Conservation (phyloP, 805 yeast species). For the Hanseniaspora osmophila region DNA sequence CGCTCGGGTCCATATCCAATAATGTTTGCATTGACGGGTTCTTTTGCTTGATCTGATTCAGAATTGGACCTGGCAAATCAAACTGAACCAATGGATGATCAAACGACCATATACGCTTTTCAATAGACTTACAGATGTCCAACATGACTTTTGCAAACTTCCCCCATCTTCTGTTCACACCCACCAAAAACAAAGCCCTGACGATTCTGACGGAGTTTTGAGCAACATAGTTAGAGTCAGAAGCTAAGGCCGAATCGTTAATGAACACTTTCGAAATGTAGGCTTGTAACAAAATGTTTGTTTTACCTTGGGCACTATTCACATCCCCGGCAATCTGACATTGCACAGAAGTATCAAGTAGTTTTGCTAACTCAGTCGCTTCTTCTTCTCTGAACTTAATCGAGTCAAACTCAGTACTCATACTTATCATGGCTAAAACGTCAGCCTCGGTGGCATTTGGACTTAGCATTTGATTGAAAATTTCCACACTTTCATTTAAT, state of each 20-base stretch:
- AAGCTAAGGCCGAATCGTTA: constrained; percentile 65
- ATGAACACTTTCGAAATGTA: constrained; percentile 64
- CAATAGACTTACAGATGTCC: constrained; percentile 75
- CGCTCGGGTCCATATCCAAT: constrained; percentile 58
- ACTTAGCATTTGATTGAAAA: constrained; percentile 71
- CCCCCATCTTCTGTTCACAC: constrained; percentile 88
- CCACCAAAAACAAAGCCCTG: constrained; percentile 77
- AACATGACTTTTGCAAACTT: constrained; percentile 57
- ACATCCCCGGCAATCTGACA: constrained; percentile 73
- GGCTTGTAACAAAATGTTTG: constrained; percentile 77
- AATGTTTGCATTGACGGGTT: constrained; percentile 57
- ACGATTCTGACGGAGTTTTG: constrained; percentile 90
- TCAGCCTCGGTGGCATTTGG: constrained; percentile 89
- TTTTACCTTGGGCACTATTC: constrained; percentile 70
- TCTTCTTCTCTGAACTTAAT: constrained; percentile 85
- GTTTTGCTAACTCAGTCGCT: constrained; percentile 47
- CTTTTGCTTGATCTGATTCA: constrained; percentile 46
- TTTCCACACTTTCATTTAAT: constrained; percentile 71
- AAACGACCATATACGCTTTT: constrained; percentile 74
- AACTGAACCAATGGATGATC: constrained; percentile 85
- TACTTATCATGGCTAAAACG: constrained; percentile 71
- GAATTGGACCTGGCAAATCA: constrained; percentile 54
- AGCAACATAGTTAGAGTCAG: constrained; percentile 87
- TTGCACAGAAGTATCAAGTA: constrained; percentile 46
- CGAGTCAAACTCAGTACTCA: constrained; percentile 88